These are phyloP conservation scores for Mesembryanthemum crystallinum DNA, from an alignment of 148 eudicot species.

Conservation along the genomic window DNA sequence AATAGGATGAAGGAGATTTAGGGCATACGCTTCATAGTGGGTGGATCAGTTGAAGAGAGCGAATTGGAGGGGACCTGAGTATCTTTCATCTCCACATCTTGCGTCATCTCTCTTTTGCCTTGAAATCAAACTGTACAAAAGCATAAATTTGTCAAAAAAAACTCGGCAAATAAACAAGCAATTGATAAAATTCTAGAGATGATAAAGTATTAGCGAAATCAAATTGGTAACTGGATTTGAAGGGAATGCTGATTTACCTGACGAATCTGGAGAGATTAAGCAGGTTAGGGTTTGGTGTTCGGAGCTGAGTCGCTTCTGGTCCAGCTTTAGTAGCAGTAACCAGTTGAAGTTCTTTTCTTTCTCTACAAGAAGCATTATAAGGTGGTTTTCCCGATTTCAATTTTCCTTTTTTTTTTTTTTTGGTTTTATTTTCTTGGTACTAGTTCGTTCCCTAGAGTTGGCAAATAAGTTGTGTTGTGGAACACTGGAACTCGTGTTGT, in stretches of 20 bases:
- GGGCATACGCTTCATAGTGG: conserved; percentile 59
- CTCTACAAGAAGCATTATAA: conserved; percentile 14
- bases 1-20: no score
- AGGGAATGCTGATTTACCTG: neutral
- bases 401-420: neutral
- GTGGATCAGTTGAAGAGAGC: conserved; percentile 41
- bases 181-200: neutral
- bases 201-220: neutral
- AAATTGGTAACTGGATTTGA: neutral
- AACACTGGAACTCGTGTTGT: no score
- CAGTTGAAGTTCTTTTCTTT: conserved; percentile 22
- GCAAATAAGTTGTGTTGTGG: no score
- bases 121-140: neutral
- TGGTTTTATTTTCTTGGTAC: no score
- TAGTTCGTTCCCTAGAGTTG: no score
- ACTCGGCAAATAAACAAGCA: neutral
- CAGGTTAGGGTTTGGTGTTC: conserved; percentile 25
- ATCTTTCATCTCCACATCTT: conserved; percentile 89
- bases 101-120: conserved; percentile 46
- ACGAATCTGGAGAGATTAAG: conserved; percentile 6
- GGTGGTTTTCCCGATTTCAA: neutral
- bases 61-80: conserved; percentile 62
- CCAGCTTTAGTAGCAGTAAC: neutral
- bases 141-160: neutral
- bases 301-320: neutral